phyloP scores from a whole-genome alignment of 768 basidiomycete genomes.

The Russula brevipes region DNA sequence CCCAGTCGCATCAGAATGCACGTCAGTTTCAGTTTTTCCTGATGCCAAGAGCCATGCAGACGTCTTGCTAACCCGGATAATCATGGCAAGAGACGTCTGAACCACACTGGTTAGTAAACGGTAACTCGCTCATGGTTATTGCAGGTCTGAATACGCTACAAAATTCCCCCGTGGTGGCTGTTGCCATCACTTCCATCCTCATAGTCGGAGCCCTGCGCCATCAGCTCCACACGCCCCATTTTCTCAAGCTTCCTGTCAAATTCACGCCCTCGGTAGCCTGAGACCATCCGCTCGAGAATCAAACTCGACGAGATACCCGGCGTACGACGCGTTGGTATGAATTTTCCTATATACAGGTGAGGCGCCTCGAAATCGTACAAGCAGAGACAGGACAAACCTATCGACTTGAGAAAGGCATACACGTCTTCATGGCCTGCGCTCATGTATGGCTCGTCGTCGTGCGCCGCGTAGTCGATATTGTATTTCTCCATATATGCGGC shows the following conservation, averaged over 20 bases:
- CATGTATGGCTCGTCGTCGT: conserved; percentile 88
- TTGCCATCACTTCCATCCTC: conserved; percentile 25
- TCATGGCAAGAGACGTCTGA: too few species aligned
- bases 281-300: conserved; percentile 86
- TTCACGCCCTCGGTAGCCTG: conserved; percentile 74
- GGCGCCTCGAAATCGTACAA: not conserved
- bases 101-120: too few species aligned
- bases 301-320: conserved; percentile 93
- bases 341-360: conserved; percentile 58
- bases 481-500: conserved; percentile 77
- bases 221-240: conserved; percentile 75
- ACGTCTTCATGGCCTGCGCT: conserved; percentile 80
- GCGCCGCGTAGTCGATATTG: conserved; percentile 93
- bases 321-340: conserved; percentile 91
- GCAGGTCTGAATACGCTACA: too few species aligned
- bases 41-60: too few species aligned
- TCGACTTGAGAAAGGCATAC: conserved; percentile 72
- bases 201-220: conserved; percentile 48
- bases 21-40: too few species aligned
- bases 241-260: conserved; percentile 87
- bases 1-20: too few species aligned
- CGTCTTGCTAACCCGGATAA: too few species aligned
- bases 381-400: conserved; percentile 48
- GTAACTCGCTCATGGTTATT: too few species aligned
- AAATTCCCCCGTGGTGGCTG: not conserved